Evolutionary conservation across 2,329 filamentous ascomycete genomes (phyloP).

Genomic region (Endothia cerciana): DNA sequence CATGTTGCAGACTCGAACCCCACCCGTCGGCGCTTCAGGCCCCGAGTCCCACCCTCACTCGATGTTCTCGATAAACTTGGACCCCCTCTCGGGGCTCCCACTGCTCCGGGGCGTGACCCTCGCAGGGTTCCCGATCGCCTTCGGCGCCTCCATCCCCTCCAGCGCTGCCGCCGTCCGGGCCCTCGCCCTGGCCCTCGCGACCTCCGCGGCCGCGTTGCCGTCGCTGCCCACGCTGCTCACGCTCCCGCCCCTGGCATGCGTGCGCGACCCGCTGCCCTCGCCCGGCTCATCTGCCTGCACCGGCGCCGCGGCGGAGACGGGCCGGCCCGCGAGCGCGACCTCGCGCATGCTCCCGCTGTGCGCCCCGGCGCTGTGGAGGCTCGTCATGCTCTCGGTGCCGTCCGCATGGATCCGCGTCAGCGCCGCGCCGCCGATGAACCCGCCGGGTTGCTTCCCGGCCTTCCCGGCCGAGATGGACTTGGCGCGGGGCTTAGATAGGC

Average conservation of each 20-base stretch:
- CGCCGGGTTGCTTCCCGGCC: slow-evolving; percentile 18
- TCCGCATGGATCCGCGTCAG: slow-evolving; percentile 34
- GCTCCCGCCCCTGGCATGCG: slow-evolving; percentile 14
- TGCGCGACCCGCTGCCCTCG: slow-evolving; percentile 23
- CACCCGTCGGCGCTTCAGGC: too few relatives aligned
- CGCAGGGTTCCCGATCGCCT: slow-evolving; percentile 33
- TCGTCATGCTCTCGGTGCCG: slow-evolving; percentile 41
- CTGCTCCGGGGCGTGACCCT: slow-evolving; percentile 32
- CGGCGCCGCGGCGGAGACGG: slow-evolving; percentile 34
- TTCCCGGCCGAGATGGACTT: slow-evolving; percentile 33
- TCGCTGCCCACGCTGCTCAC: slow-evolving; percentile 33
- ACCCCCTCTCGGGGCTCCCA: slow-evolving; percentile 50
- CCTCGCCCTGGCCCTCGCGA: slow-evolving; percentile 1
- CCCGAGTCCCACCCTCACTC: slow-evolving; percentile 25
- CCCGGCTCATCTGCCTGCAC: slow-evolving; percentile 23
- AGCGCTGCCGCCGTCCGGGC: slow-evolving; percentile 17
- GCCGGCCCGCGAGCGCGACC: slow-evolving; percentile 38
- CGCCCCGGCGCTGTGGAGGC: slow-evolving; percentile 27
- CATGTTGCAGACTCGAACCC: not conserved
- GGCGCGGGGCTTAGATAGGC: slow-evolving; percentile 41
- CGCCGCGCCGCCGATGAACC: slow-evolving; percentile 49
- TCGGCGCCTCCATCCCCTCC: slow-evolving; percentile 29
- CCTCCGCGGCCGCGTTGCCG: not conserved
- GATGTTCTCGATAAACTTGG: slow-evolving; percentile 56
- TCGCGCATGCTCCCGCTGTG: slow-evolving; percentile 38